Conservation (phyloP, 495 filamentous ascomycete species). For the Lichenothelia convexa region DNA sequence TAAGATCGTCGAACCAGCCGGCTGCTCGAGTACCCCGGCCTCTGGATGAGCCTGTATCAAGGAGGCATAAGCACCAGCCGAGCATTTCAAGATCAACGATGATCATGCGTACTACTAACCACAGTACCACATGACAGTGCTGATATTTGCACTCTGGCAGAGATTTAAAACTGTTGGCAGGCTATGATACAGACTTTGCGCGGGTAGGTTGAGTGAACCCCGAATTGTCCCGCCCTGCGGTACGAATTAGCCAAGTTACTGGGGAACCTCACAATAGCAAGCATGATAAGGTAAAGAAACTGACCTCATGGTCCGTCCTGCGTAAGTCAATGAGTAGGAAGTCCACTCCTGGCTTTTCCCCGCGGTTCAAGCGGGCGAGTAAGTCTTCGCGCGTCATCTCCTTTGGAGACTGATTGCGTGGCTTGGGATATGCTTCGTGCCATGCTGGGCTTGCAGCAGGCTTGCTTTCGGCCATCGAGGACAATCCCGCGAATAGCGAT, state of each 20-base stretch:
- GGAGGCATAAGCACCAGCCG: not conserved
- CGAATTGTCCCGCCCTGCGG: slow-evolving; percentile 54
- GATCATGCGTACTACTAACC: slow-evolving; percentile 32
- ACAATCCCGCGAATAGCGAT: too few relatives aligned
- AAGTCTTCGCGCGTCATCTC: slow-evolving; percentile 1
- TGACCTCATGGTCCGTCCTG: slow-evolving; percentile 42
- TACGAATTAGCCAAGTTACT: too few relatives aligned
- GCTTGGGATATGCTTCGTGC: slow-evolving; percentile 2
- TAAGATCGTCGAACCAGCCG: slow-evolving; percentile 50
- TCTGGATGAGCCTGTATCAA: slow-evolving; percentile 35
- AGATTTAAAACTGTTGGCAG: slow-evolving; percentile 38
- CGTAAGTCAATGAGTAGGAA: slow-evolving; percentile 48
- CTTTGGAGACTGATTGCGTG: not conserved
- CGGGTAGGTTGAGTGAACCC: slow-evolving; percentile 52
- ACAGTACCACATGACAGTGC: slow-evolving; percentile 48
- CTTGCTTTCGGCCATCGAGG: too few relatives aligned
- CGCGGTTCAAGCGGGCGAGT: slow-evolving; percentile 10
- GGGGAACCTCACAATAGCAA: too few relatives aligned
- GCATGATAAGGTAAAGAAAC: too few relatives aligned
- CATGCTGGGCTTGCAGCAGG: too few relatives aligned
- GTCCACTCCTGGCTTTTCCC: slow-evolving; percentile 25
- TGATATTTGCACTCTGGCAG: slow-evolving; percentile 29
- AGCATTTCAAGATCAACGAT: slow-evolving; percentile 1
- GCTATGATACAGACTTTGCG: slow-evolving; percentile 42
- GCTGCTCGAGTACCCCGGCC: slow-evolving; percentile 46